Conservation (phyloP, 805 yeast species). For the Yueomyces sinensis region DNA sequence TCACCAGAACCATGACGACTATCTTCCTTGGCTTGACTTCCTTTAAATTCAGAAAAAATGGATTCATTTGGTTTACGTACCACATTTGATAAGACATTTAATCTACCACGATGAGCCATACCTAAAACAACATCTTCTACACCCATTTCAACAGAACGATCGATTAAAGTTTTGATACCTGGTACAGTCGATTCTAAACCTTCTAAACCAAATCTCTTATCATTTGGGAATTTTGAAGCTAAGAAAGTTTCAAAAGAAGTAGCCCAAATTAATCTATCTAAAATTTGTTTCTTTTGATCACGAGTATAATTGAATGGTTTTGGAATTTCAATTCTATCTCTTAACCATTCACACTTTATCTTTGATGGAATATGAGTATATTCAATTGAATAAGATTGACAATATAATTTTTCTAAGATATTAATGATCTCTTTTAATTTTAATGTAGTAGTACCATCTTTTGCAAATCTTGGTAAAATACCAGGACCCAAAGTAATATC, state of each 20-base stretch:
- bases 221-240: slow-evolving; percentile 93
- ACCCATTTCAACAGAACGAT: slow-evolving; percentile 83
- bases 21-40: slow-evolving; percentile 66
- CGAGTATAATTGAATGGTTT: slow-evolving; percentile 65
- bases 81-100: slow-evolving; percentile 94
- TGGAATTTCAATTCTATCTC: slow-evolving; percentile 92
- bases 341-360: slow-evolving; percentile 94
- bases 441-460: slow-evolving; percentile 43
- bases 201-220: slow-evolving; percentile 96
- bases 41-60: slow-evolving; percentile 90
- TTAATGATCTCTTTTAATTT: slow-evolving; percentile 67
- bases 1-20: slow-evolving; percentile 87
- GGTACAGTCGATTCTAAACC: slow-evolving; percentile 97
- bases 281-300: slow-evolving; percentile 90
- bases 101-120: slow-evolving; percentile 99
- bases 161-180: slow-evolving; percentile 92
- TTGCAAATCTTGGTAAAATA: slow-evolving; percentile 82
- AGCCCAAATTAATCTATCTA: slow-evolving; percentile 95
- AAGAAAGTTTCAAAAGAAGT: slow-evolving; percentile 86
- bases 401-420: slow-evolving; percentile 73
- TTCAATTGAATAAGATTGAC: slow-evolving; percentile 84
- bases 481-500: slow-evolving; percentile 94
- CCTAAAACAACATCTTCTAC: slow-evolving; percentile 95
- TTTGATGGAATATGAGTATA: slow-evolving; percentile 94
- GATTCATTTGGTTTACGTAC: slow-evolving; percentile 98